Base-by-base conservation (phyloP, 352 stramenopile species). In the Phytopythium delawarense region DNA sequence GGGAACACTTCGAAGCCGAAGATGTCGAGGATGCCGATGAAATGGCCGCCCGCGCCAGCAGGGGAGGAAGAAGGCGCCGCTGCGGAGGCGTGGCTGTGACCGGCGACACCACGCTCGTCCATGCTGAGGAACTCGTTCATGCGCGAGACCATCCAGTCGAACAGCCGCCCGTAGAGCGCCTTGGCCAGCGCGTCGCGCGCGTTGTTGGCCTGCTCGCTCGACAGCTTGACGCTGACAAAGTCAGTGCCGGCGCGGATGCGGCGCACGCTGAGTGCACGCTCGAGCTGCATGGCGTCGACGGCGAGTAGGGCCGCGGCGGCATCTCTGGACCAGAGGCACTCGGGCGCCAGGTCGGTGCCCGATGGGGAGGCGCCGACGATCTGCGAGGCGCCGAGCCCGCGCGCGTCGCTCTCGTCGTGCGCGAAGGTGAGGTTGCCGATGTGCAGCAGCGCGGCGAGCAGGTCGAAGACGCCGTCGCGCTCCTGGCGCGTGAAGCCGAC, bases 1-100 rank as follows among this genome's bases (percentile, higher is more conserved):
- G 84, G 78, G 61, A 97, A 97, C n/a, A 92, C 83, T 57, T 97
- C 91, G 49, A 97, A 97, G 39, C 91, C 91, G 67, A 97, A 97
- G 61, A 97, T 97, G 72, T 97, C 91, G 4, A 97, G 71, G 54
- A 97, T 91, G 9, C 89, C 91, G 39, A 97, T 96, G 62, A 90
- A 95, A 44, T 88, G 80, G 42, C 77, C 52, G 64, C 13, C 69
- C 67, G 30, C 79, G 75, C 32, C 37, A 35, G 23, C 39, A 7
- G n/a, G n/a, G 6, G 39, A 45, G 39, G 39, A 45, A 18, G 39
- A 18, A 18, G 16, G 39, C 16, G 16, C 6, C 13, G 39, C 39
- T 7, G 39, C 39, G 13, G 45, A 6, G n/a, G n/a, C 57, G 85
- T 83, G 5, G 72, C 69, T 21, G 45, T 21, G 16, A 21, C 45